Evolutionary conservation across 805 yeast species (phyloP).

Genomic region (Cyberlindnera lachancei): DNA sequence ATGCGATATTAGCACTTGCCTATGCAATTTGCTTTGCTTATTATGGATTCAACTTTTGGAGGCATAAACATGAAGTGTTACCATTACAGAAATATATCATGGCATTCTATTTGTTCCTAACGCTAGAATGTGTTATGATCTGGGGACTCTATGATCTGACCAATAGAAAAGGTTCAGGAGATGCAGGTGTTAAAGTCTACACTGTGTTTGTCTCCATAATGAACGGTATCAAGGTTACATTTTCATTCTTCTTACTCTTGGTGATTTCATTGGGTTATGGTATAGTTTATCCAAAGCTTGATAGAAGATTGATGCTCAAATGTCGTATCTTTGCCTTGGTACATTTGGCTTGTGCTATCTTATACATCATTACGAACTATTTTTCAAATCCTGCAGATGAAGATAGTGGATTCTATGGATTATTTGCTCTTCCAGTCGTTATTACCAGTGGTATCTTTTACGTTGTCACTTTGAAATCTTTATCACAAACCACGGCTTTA

Average conservation of each 20-base stretch:
- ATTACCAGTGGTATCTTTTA: conserved; percentile 67
- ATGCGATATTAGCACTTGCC: conserved; percentile 76
- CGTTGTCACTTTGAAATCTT: conserved; percentile 61
- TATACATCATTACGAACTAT: conserved; percentile 49
- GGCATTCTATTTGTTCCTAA: conserved; percentile 74
- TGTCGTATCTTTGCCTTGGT: conserved; percentile 52
- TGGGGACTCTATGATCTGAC: conserved; percentile 89
- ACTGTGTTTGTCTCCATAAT: conserved; percentile 71
- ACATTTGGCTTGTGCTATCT: conserved; percentile 47
- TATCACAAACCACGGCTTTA: conserved; percentile 65
- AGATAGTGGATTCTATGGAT: conserved; percentile 18
- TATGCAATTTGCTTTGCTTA: conserved; percentile 78
- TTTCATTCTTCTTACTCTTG: conserved; percentile 79
- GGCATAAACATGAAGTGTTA: conserved; percentile 77
- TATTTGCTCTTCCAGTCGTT: conserved; percentile 59
- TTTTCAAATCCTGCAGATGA: conserved; percentile 43
- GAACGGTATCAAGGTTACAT: conserved; percentile 75
- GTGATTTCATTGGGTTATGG: conserved; percentile 92
- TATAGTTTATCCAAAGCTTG: conserved; percentile 81
- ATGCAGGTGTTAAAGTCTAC: conserved; percentile 59
- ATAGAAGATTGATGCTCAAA: conserved; percentile 64
- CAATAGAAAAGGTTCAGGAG: conserved; percentile 47
- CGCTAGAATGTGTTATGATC: conserved; percentile 75
- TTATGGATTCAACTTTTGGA: conserved; percentile 79
- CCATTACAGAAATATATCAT: conserved; percentile 88